Conservation (phyloP, 306 rosid genomes). For the Quercus glauca region DNA sequence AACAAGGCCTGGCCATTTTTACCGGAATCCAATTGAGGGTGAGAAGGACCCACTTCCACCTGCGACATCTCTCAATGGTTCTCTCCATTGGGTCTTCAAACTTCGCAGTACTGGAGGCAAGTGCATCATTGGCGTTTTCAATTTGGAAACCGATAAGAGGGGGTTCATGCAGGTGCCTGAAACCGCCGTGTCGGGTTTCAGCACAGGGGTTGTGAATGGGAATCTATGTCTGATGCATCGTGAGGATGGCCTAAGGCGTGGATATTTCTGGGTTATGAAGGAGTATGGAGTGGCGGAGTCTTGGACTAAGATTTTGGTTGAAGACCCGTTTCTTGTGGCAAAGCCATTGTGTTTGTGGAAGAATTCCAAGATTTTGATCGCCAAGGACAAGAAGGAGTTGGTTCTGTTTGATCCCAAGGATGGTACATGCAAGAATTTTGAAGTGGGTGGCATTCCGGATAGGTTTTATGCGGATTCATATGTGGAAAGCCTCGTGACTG, state of each 20-base stretch:
- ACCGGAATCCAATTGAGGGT: too few relatives aligned
- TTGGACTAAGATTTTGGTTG: background rate
- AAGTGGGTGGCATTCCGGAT: too few relatives aligned
- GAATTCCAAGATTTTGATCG: background rate
- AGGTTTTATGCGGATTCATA: background rate
- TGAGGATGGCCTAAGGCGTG: too few relatives aligned
- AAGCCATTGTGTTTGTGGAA: background rate
- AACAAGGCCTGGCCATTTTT: background rate
- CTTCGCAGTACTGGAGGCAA: too few relatives aligned
- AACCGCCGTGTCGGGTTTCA: background rate
- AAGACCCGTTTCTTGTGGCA: background rate
- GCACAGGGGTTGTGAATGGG: background rate
- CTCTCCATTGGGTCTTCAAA: background rate
- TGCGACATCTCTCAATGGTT: background rate
- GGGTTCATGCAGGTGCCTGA: background rate
- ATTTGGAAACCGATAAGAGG: too few relatives aligned
- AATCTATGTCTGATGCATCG: background rate
- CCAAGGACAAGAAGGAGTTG: background rate
- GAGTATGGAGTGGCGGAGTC: background rate
- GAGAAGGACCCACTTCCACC: background rate
- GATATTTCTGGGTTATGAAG: constrained; percentile 1
- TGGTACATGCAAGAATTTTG: too few relatives aligned
- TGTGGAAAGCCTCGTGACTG: background rate
- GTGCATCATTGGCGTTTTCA: background rate
- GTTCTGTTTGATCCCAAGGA: too few relatives aligned